Evolutionary conservation across 176 grass and related monocot species (phyloP), one percentile per base, ranked within the genome.

Genomic region (Puya raimondii): DNA sequence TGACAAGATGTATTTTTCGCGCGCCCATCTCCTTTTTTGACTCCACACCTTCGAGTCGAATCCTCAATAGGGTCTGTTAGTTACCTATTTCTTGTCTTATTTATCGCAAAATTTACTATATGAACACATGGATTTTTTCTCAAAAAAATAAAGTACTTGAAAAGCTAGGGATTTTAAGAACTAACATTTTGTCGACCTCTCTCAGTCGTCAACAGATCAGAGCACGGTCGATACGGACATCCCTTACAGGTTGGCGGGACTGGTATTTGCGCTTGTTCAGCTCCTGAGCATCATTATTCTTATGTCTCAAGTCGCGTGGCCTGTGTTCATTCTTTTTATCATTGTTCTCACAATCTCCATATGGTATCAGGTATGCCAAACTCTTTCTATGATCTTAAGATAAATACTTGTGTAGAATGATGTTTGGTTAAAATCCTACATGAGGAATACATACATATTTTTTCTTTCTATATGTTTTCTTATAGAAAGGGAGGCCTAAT

Each of bases 251-350:
- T 33, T 91, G 65, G 91, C 91, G 58, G 91, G 91, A 51, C 73
- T 96, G 42, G 72, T 88, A 77, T 96, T 96, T 21, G 91, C 91
- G 72, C 72, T 91, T 66, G 80, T 96, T 83, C 85, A 96, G 72
- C 88, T 96, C 57, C 75, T 96, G 50, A 88, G 80, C 65, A 91
- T 88, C 51, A 86, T 91, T 80, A 65, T 86, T 74, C 81, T 96
- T 3, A 88, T 96, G 91, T 88, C 88, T 58, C 91, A 96, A 86
- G 89, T 91, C 67, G 91, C 88, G 33, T 86, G 91, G 88, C 80
- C 91, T 26, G 89, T 96, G 71, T 88, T 96, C 72, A 64, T 91
- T 73, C 54, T 96, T 70, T 96, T 96, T 50, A 18, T 85, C 68
- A 76, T 88, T 64, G 72, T 85, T 74, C 65, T 96, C 68, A 64